Base-by-base conservation (phyloP, 1,139 yeast genomes). In the Taphrina flavorubra region DNA sequence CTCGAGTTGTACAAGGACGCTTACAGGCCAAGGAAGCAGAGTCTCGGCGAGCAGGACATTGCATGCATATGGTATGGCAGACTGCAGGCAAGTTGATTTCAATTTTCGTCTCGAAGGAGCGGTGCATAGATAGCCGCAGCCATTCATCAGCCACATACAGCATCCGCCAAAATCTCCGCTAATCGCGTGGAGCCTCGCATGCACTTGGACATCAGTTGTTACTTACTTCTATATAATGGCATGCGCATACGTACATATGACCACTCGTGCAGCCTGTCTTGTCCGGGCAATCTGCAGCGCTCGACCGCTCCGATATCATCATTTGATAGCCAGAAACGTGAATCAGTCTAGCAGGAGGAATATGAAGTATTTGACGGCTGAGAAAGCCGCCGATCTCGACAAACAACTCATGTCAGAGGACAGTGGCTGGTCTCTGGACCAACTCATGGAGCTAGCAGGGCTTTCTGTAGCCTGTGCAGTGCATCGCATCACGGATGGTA, bases 381-480 rank as follows among this genome's bases (percentile, higher is more conserved):
- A 84, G 69, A 80, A 87, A 0, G 98, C 98, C 0, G 87, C 95
- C 0, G 85, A 84, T 58, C 83, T 94, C 55, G 99, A 94, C 75
- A 83, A 83, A 71, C 97, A 92, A 75, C 83, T 94, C 73, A 94
- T 94, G 98, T 87, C 95, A 8, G 79, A 36, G 6, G 55, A 34
- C 10, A 39, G 88, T 0, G 86, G 86, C 1, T 85, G 94, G 1
- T 94, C 49, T 14, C 51, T 42, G 39, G 42, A 56, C 20, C 66
- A 60, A 20, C 64, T 70, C 46, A 61, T 94, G 99, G 99, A 94
- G 78, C 81, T 94, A 63, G 99, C 99, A 0, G 99, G 99, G 0
- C 82, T 92, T 40, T 86, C 97, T 1, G 97, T 92, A 11, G 97
- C 99, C 5, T 91, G 92, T 74, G 92, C 97, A 0, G 83, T 92